Conservation (phyloP, 805 yeast genomes). For the Sugiyamaella valdiviana region DNA sequence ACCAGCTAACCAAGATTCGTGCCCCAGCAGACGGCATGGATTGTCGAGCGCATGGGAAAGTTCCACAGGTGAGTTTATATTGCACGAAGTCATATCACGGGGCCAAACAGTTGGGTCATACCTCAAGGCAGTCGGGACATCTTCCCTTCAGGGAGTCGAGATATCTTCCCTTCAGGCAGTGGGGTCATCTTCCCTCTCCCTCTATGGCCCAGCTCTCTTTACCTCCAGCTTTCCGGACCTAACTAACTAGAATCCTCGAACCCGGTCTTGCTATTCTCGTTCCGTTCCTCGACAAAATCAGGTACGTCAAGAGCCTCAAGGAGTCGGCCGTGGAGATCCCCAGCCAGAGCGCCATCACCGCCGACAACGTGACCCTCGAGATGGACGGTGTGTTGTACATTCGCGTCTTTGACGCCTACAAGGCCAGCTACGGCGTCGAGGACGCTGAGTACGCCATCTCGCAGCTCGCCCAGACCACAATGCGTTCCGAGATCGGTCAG, state of each 20-base stretch:
- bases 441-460: slow-evolving; percentile 80
- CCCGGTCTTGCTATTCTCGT: slow-evolving; percentile 73
- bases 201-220: too few relatives aligned
- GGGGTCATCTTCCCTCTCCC: too few relatives aligned
- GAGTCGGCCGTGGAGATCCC: slow-evolving; percentile 85
- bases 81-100: too few relatives aligned
- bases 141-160: too few relatives aligned
- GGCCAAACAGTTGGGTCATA: too few relatives aligned
- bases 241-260: slow-evolving; percentile 47
- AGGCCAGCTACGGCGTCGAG: slow-evolving; percentile 83
- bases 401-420: slow-evolving; percentile 72
- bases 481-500: slow-evolving; percentile 86
- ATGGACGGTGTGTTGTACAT: slow-evolving; percentile 80
- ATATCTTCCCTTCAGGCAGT: too few relatives aligned
- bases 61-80: slow-evolving; percentile 44
- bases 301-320: slow-evolving; percentile 75
- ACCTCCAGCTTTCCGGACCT: too few relatives aligned
- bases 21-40: slow-evolving; percentile 88
- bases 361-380: slow-evolving; percentile 78
- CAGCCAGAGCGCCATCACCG: slow-evolving; percentile 75
- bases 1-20: slow-evolving; percentile 42
- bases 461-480: slow-evolving; percentile 84
- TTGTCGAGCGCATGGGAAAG: slow-evolving; percentile 87
- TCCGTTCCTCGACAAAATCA: slow-evolving; percentile 69
- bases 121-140: too few relatives aligned